Evolutionary conservation across 768 basidiomycete genomes (phyloP), one percentile per base, ranked within the genome.

Genomic region (Gautieria morchelliformis): DNA sequence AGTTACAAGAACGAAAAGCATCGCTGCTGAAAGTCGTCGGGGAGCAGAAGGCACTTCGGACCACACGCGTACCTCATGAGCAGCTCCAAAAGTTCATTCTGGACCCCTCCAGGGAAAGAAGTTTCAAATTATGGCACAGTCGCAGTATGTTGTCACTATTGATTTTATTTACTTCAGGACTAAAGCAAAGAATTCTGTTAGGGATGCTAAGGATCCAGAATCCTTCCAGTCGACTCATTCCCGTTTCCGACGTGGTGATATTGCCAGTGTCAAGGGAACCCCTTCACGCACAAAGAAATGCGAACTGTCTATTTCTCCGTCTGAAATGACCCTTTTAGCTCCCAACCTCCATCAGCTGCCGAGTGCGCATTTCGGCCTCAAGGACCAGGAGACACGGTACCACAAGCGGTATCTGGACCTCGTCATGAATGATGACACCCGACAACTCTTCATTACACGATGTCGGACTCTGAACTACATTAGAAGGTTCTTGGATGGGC

Each of bases 371-470:
- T n/a, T n/a, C n/a, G n/a, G n/a, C n/a, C n/a, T n/a, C n/a, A 95
- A 95, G 78, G 95, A 99, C 72, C 89, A 93, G 69, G 96, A 98
- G 73, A 91, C 90, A 37, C 84, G 96, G 45, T 97, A 97, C 78
- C 82, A 95, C 72, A 98, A 97, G 85, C 87, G 96, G 55, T 97
- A 98, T 75, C 84, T 99, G 61, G 96, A 99, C 71, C 84, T 99
- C 60, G 96, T 99, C 74, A 78, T 99, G 71, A 94, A 89, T 70
- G 86, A 89, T 41, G 80, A 82, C 62, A 91, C 92, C 17, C 85
- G 96, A 60, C 83, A n/a, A n/a, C n/a, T n/a, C n/a, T n/a, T n/a
- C n/a, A n/a, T n/a, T n/a, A n/a, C n/a, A n/a, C n/a, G n/a, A 84
- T 63, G 85, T 69, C 83, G 81, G 65, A 87, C 96, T 68, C 78